Evolutionary conservation across 2,329 filamentous ascomycete species (phyloP), one percentile per base, ranked within the genome.

Genomic region (Nigrospora osmanthi): DNA sequence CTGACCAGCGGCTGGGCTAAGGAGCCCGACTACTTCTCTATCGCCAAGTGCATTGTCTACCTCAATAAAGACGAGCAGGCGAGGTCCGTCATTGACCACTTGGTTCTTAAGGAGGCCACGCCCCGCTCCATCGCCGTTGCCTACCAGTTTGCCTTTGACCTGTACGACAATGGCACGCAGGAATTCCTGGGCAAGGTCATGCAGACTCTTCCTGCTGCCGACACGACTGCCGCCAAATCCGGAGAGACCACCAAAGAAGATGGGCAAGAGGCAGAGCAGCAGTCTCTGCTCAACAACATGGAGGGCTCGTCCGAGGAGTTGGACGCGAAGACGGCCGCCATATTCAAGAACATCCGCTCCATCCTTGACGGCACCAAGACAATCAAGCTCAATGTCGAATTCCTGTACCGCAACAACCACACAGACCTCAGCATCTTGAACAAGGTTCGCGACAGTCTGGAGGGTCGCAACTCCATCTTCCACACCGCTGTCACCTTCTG

Each of bases 131-230:
- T 88, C 14, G 87, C 90, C 16, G 85, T 88, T 41, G 93, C 93
- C 15, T 98, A 97, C 64, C 93, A 98, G 63, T 95, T 98, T 46
- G 93, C 91, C 2, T 98, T 98, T 58, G 93, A 98, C 59, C 76
- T 98, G 6, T 97, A 96, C 66, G 93, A 98, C 68, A 98, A 98
- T 60, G 93, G 93, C 54, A 97, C 93, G 0, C 93, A 98, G 58
- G 93, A 97, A 62, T 98, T 98, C 57, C 68, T 98, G 19, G 83
- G 83, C 54, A 96, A 93, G 67, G 87, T 98, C 38, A 83, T 91
- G 58, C 81, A 87, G 47, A 82, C 87, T 38, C 72, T 97, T 31
- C 87, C 89, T 0, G 73, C 76, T 15, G 66, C 68, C 11, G 69
- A 76, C 44, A 58, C 59, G 43, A 55, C 46, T 40, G 48, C 53